phyloP scores from a whole-genome alignment of 176 grass and related monocot species.

The Poa annua region DNA sequence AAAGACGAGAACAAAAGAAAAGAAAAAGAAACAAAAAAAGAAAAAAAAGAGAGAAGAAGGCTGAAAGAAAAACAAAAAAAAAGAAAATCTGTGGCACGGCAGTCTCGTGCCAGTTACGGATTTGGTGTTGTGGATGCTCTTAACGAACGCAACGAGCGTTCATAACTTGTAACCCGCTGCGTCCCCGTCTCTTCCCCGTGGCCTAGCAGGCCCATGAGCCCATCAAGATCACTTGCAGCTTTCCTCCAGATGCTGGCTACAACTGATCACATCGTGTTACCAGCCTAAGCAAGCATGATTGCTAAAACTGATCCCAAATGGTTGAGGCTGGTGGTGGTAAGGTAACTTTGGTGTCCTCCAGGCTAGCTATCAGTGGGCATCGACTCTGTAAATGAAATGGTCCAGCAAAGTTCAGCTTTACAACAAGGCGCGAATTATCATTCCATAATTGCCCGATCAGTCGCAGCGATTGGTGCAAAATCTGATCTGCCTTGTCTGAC shows the following conservation, averaged over 20 bases:
- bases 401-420: conserved; percentile 29
- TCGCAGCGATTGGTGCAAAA: too few relatives aligned
- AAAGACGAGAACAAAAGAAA: too few relatives aligned
- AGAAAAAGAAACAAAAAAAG: too few relatives aligned
- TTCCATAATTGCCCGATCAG: too few relatives aligned
- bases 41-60: too few relatives aligned
- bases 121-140: too few relatives aligned
- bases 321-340: conserved; percentile 23
- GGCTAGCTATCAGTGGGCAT: conserved; percentile 46
- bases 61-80: too few relatives aligned
- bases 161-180: too few relatives aligned
- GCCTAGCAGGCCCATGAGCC: neutral
- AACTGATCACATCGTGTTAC: conserved; percentile 19
- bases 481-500: too few relatives aligned
- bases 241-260: neutral
- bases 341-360: conserved; percentile 32
- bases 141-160: too few relatives aligned
- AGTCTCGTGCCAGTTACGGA: too few relatives aligned
- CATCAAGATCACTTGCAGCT: neutral
- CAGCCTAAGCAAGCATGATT: conserved; percentile 21
- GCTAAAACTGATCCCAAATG: conserved; percentile 27
- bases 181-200: neutral
- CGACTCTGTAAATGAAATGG: conserved; percentile 25
- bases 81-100: too few relatives aligned
- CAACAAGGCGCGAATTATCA: neutral